A percentile compares a stretch with the other conserved stretches of the same genome.
Evolutionary conservation across 2,329 filamentous ascomycete genomes (phyloP).

Genomic region (Alternaria novae-zelandiae): DNA sequence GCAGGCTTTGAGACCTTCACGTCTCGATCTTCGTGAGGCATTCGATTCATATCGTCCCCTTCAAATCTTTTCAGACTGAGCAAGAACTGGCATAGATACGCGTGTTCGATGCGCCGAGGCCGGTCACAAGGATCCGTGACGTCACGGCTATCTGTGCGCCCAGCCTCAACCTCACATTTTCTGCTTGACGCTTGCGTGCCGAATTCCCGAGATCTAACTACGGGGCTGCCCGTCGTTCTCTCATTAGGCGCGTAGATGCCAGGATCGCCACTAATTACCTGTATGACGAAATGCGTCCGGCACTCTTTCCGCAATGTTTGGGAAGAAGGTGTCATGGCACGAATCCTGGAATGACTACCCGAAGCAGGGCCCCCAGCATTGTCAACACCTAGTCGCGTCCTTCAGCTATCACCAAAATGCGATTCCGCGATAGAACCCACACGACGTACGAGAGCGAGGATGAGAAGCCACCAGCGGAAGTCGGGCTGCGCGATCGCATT

Average conservation of each 20-base stretch:
- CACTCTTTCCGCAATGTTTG: not conserved
- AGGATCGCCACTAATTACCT: not conserved
- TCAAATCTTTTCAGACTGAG: not conserved
- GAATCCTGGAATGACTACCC: conserved; percentile 1
- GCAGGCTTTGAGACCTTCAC: not conserved
- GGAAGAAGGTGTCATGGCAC: not conserved
- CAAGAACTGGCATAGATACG: not conserved
- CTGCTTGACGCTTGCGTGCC: conserved; percentile 1
- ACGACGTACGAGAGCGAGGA: conserved; percentile 17
- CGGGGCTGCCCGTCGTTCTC: not conserved
- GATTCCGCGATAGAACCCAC: conserved; percentile 27
- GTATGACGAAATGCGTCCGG: conserved; percentile 13
- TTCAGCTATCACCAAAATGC: conserved; percentile 15
- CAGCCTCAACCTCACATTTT: not conserved
- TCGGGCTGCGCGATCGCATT: conserved; percentile 32
- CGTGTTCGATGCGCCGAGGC: not conserved
- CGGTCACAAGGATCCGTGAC: not conserved
- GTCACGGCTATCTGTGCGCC: not conserved
- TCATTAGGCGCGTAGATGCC: not conserved
- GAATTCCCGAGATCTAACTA: conserved; percentile 2
- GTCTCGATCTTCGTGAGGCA: not conserved
- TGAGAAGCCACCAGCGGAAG: conserved; percentile 22
- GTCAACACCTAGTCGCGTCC: not conserved
- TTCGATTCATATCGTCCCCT: not conserved
- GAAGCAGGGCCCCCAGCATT: not conserved